These are phyloP conservation scores for Helotiales sp. DNA, from an alignment of 2,329 filamentous ascomycete genomes.

Conservation along the genomic window DNA sequence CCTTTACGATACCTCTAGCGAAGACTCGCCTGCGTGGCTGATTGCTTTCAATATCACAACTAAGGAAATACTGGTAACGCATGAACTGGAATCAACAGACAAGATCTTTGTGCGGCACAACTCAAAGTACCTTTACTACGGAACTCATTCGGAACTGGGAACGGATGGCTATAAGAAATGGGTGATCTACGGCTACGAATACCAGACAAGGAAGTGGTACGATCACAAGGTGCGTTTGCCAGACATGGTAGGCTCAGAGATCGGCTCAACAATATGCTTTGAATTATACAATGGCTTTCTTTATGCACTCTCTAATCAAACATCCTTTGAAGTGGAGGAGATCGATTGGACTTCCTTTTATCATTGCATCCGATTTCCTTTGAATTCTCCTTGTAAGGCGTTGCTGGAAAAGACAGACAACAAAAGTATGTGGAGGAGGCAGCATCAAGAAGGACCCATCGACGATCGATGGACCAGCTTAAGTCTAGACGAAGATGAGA, in stretches of 20 bases:
- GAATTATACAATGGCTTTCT: constrained; percentile 69
- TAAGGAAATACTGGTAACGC: constrained; percentile 49
- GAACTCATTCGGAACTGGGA: constrained; percentile 61
- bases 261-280: constrained; percentile 73
- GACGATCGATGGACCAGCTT: constrained; percentile 77
- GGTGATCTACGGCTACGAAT: constrained; percentile 60
- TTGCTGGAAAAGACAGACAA: constrained; percentile 51
- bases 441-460: constrained; percentile 72
- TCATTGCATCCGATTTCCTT: constrained; percentile 66
- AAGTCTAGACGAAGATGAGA: constrained; percentile 63
- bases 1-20: constrained; percentile 53
- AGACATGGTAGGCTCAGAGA: constrained; percentile 65
- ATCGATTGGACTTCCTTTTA: constrained; percentile 73
- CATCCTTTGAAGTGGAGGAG: constrained; percentile 64
- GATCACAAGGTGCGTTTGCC: constrained; percentile 56
- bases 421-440: constrained; percentile 63
- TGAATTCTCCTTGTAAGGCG: constrained; percentile 51
- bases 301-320: constrained; percentile 72
- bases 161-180: constrained; percentile 65
- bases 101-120: constrained; percentile 73
- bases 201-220: constrained; percentile 50
- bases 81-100: constrained; percentile 51
- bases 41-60: constrained; percentile 54
- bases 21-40: constrained; percentile 54
- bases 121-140: constrained; percentile 65